These are phyloP conservation scores for Cladosporium sp. DNA, from an alignment of 2,329 filamentous ascomycete species.

Conservation along the genomic window DNA sequence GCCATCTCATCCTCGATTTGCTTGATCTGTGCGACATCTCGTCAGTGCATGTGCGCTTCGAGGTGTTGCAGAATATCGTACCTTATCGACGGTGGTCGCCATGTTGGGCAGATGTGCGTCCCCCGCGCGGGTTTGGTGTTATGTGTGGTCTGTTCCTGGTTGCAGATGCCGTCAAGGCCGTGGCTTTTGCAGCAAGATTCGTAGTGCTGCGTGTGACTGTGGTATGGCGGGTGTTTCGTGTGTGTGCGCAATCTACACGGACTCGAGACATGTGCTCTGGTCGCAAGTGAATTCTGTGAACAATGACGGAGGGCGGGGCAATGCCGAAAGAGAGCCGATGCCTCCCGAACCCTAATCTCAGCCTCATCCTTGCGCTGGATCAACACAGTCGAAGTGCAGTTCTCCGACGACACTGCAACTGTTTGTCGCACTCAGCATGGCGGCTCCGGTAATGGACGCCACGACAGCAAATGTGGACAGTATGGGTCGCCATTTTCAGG, in stretches of 20 bases:
- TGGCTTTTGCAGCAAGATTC: not conserved
- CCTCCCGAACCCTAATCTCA: not conserved
- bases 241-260: not conserved
- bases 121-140: constrained; percentile 3
- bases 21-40: constrained; percentile 69
- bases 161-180: not conserved
- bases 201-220: not conserved
- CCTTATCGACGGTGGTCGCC: constrained; percentile 98
- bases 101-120: constrained; percentile 50
- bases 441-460: constrained; percentile 8
- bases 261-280: not conserved
- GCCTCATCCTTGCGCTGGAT: not conserved
- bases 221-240: not conserved
- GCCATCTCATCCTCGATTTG: constrained; percentile 98
- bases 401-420: not conserved
- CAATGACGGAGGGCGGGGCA: constrained; percentile 10
- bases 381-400: not conserved
- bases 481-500: not conserved
- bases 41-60: constrained; percentile 33
- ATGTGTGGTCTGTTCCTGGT: not conserved
- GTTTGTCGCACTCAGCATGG: not conserved
- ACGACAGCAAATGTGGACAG: constrained; percentile 12
- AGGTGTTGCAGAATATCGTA: constrained; percentile 34
- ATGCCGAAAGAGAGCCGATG: not conserved
- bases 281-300: constrained; percentile 16